A percentile compares a stretch with the other conserved stretches of the same genome.
Evolutionary conservation across 352 stramenopile genomes (phyloP).

Genomic region (Globisporangium takayamanum): DNA sequence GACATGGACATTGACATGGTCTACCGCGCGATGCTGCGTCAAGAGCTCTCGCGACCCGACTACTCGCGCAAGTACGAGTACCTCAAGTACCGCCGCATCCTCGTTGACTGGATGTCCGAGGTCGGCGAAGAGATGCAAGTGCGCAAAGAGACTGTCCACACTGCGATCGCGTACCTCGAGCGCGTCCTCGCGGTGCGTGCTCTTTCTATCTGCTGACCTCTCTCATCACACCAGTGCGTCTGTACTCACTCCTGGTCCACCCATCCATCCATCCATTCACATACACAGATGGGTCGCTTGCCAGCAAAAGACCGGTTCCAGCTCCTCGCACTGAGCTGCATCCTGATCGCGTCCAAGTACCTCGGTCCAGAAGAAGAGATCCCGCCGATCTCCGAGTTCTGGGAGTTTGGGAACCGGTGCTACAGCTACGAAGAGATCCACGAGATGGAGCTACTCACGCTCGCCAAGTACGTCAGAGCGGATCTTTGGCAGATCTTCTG

Average conservation of each 20-base stretch:
- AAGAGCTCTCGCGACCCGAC: conserved; percentile 62
- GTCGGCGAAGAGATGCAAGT: conserved; percentile 82
- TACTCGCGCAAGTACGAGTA: conserved; percentile 76
- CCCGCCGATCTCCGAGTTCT: conserved; percentile 76
- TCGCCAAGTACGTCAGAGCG: conserved; percentile 29
- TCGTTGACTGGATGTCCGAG: conserved; percentile 84
- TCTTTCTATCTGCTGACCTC: neutral
- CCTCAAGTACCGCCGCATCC: conserved; percentile 73
- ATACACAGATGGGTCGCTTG: conserved; percentile 25
- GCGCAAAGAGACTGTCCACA: conserved; percentile 75
- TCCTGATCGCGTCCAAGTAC: conserved; percentile 80
- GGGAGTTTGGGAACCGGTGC: conserved; percentile 79
- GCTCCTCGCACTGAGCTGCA: conserved; percentile 71
- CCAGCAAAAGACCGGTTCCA: conserved; percentile 77
- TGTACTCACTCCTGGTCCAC: neutral
- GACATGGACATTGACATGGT: conserved; percentile 66
- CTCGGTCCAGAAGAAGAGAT: conserved; percentile 75
- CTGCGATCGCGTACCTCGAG: conserved; percentile 78
- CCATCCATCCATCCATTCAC: neutral
- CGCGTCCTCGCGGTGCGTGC: conserved; percentile 39
- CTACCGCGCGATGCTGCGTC: conserved; percentile 71
- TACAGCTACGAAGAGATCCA: conserved; percentile 84
- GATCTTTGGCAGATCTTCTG: too few species aligned
- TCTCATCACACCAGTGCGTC: too few species aligned
- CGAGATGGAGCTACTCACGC: conserved; percentile 54